A percentile compares a stretch with the other conserved stretches of the same genome.
Evolutionary conservation across 2,329 filamentous ascomycete genomes (phyloP).

Genomic region (Periconia macrospinosa): DNA sequence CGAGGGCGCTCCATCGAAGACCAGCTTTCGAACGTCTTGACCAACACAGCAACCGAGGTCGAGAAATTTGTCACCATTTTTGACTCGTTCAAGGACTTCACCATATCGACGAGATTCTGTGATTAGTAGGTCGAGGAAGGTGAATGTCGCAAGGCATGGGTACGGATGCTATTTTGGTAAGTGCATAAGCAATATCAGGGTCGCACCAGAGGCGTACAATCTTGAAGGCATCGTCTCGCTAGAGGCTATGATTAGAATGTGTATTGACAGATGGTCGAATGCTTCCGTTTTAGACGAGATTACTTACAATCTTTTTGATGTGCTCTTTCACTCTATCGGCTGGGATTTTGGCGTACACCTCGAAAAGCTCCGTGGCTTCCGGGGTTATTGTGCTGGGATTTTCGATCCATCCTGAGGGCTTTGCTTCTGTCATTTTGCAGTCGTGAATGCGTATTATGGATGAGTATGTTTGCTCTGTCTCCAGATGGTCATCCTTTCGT

Average conservation of each 20-base stretch:
- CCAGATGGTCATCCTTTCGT: too few relatives aligned
- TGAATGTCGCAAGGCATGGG: constrained; percentile 41
- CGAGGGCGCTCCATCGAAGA: constrained; percentile 45
- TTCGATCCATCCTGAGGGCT: constrained; percentile 35
- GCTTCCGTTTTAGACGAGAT: neutral
- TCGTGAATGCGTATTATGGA: too few relatives aligned
- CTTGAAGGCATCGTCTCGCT: constrained; percentile 37
- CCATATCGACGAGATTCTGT: constrained; percentile 26
- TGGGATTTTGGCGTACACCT: constrained; percentile 44
- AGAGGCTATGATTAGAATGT: neutral
- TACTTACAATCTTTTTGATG: constrained; percentile 36
- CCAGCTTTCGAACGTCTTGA: constrained; percentile 50
- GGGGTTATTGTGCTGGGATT: constrained; percentile 31
- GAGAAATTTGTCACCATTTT: constrained; percentile 39
- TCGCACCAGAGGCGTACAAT: constrained; percentile 18
- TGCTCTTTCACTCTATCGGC: constrained; percentile 39
- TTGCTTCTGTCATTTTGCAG: constrained; percentile 9
- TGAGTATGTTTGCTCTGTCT: too few relatives aligned
- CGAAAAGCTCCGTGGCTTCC: constrained; percentile 37
- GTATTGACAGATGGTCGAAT: neutral
- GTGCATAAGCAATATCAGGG: neutral
- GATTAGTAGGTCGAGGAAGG: constrained; percentile 39
- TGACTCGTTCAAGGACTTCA: constrained; percentile 38
- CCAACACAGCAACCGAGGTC: constrained; percentile 44
- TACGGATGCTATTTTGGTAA: constrained; percentile 33